Evolutionary conservation across 441 rosid species (phyloP).

Genomic region (Gossypium lobatum): DNA sequence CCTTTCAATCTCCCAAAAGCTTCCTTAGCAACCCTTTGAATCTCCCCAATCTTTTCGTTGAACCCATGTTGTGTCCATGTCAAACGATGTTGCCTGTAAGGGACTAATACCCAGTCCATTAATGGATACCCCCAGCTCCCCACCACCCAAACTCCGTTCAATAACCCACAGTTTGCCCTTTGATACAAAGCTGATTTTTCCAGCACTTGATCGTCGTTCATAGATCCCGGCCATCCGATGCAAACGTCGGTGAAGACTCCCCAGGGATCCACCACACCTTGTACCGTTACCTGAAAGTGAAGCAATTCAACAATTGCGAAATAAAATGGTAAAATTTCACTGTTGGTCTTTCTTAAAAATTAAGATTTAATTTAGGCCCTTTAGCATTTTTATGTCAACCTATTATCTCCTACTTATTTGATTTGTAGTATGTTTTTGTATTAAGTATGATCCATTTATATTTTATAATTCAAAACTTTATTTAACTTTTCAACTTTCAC

Average conservation of each 20-base stretch:
- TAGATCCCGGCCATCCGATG: slow-evolving; percentile 75
- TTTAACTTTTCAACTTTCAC: too few relatives aligned
- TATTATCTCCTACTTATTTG: too few relatives aligned
- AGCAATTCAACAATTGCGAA: neutral
- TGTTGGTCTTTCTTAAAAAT: too few relatives aligned
- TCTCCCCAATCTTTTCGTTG: slow-evolving; percentile 61
- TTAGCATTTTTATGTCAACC: too few relatives aligned
- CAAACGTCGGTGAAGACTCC: slow-evolving; percentile 65
- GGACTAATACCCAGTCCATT: slow-evolving; percentile 66
- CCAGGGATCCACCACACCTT: slow-evolving; percentile 55
- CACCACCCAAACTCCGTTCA: slow-evolving; percentile 59
- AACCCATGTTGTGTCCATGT: slow-evolving; percentile 73
- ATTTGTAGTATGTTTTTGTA: too few relatives aligned
- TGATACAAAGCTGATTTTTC: slow-evolving; percentile 56
- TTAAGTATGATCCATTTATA: too few relatives aligned
- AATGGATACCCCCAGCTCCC: slow-evolving; percentile 56
- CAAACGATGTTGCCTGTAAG: slow-evolving; percentile 53
- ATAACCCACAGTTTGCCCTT: slow-evolving; percentile 53
- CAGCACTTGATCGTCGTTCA: slow-evolving; percentile 59
- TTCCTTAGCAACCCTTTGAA: slow-evolving; percentile 50
- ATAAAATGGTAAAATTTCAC: too few relatives aligned
- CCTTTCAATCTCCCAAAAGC: slow-evolving; percentile 61
- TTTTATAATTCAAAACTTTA: too few relatives aligned
- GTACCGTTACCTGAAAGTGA: slow-evolving; percentile 38
- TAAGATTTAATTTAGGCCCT: too few relatives aligned